Base-by-base conservation (phyloP, 345 rosid genomes). In the Lepidium didymum region DNA sequence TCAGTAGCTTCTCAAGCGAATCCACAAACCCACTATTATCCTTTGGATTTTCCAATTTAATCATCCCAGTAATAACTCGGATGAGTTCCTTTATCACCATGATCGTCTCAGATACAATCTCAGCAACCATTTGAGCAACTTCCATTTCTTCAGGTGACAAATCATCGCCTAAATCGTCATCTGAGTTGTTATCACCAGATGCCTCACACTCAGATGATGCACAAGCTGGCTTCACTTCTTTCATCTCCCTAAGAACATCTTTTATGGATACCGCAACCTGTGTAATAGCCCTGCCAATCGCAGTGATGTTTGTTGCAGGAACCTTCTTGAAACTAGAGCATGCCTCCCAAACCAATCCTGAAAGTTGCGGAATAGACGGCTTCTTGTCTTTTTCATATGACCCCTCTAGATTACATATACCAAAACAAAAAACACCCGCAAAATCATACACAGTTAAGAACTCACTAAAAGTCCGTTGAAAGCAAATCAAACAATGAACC, bases 201-300 rank as follows among this genome's bases (percentile, higher is more conserved):
- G 79, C 69, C 62, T 81, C 89, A 10, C 25, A 45, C 6, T 57
- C 63, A 45, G 77, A 29, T 44, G 75, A 62, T 42, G 43, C 9
- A 27, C 79, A 70, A 54, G 74, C 84, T 44, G 92, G 91, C 75
- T 86, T 91, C 31, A 94, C 92, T 80, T 94, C 99, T 64, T 90
- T 86, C 90, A 94, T 85, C 86, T 94, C 97, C 19, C 96, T 87
- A 64, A 94, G 84, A 73, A 88, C 99, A 80, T 94, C 97, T 79
- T 89, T 90, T 80, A 90, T 75, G 6, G 95, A 85, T 62, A 88
- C 91, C 5, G 95, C 97, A 72, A 90, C 86, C 71, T 86, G 87
- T 2, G 95, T 84, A 79, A 94, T 85, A 55, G 83, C 89, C 34
- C 97, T 88, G 14, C 97, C 96, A 53, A 93, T 80, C 3, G 92